Base-by-base conservation (phyloP, 2,329 filamentous ascomycete genomes). In the Teratosphaeria gauchensis region DNA sequence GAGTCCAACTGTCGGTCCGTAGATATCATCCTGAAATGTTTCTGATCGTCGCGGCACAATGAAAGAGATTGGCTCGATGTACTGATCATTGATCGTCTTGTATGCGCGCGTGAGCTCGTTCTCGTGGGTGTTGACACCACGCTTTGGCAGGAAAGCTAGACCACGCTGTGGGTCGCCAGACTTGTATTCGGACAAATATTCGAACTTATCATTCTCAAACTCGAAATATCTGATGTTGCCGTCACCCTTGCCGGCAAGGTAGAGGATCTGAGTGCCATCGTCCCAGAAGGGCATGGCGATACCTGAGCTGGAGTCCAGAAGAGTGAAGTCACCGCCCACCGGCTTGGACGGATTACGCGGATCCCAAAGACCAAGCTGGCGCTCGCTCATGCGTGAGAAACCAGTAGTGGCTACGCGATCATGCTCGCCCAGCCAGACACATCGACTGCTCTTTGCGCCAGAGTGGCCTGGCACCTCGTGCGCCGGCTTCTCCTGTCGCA, bases 211-310 rank as follows among this genome's bases (percentile, higher is more conserved):
- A 76, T 97, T 95, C 72, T 95, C 89, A 71, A 95, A 95, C 76
- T 99, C 94, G 74, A 89, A 99, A 81, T 99, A 99, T 64, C 94
- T 92, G 71, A 99, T 99, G 76, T 99, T 99, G 70, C 94, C 94
- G 72, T 99, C 94, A 75, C 92, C 94, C 80, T 97, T 97, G 72
- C 94, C 94, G 69, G 94, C 94, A 71, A 99, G 83, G 76, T 96
- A 99, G 70, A 99, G 80, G 73, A 90, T 95, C 77, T 94, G 91
- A 56, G 90, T 96, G 61, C 92, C 90, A 61, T 97, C 92, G 73
- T 99, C 94, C 94, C 94, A 99, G 83, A 99, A 97, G 33, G 94
- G 94, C 90, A 99, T 96, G 82, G 91, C 95, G 61, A 99, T 92
- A 73, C 94, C 94, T 53, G 92, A 96, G 69, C 96, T 96, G 53